Conservation (phyloP, 1,284 basidiomycete species). For the Neonothopanus nambi region DNA sequence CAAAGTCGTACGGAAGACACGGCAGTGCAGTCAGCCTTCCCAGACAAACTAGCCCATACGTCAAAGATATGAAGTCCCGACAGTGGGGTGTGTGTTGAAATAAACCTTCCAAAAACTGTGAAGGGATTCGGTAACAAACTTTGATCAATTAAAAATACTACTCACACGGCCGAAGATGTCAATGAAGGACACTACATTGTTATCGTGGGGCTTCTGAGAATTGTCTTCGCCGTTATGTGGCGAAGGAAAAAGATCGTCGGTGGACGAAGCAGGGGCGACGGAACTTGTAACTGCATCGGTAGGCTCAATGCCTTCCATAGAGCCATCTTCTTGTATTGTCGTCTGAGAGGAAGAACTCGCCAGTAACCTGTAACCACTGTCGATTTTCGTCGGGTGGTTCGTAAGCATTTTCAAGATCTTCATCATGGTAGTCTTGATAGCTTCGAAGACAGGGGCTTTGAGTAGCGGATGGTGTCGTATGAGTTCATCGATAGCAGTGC, state of each 20-base stretch:
- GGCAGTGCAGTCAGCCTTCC: conserved; percentile 81
- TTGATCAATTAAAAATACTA: background rate
- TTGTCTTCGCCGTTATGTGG: conserved; percentile 36
- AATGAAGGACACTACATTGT: conserved; percentile 72
- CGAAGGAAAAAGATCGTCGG: conserved; percentile 17
- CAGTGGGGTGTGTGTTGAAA: conserved; percentile 91
- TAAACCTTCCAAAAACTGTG: conserved; percentile 87
- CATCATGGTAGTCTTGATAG: conserved; percentile 68
- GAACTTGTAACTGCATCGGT: conserved; percentile 11
- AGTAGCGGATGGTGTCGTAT: conserved; percentile 94
- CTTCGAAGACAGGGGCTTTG: conserved; percentile 78
- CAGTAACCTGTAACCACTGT: conserved; percentile 65
- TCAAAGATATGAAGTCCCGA: conserved; percentile 82
- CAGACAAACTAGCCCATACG: conserved; percentile 76
- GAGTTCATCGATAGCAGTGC: conserved; percentile 91
- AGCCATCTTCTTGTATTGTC: conserved; percentile 36
- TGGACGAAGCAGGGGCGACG: conserved; percentile 22
- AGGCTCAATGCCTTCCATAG: conserved; percentile 54
- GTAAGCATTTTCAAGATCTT: conserved; percentile 73
- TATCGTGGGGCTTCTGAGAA: conserved; percentile 61
- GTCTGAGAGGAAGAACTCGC: conserved; percentile 31
- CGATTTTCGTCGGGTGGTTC: conserved; percentile 56
- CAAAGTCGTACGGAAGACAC: conserved; percentile 90
- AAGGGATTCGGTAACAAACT: conserved; percentile 15
- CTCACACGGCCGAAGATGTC: conserved; percentile 74